Base-by-base conservation (phyloP, 192 early-diverging fungal species). In the Podila epigama region DNA sequence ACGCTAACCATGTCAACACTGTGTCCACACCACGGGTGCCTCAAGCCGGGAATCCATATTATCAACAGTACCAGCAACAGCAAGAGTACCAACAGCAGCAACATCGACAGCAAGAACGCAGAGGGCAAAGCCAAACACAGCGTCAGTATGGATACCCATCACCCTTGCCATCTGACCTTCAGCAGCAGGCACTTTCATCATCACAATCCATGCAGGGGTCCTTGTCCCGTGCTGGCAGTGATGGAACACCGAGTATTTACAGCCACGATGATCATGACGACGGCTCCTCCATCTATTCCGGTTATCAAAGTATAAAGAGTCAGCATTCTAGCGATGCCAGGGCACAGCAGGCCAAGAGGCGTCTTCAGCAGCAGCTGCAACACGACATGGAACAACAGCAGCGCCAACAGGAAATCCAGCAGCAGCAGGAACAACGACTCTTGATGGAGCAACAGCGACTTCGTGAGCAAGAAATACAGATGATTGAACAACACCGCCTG, bases 291-390 rank as follows among this genome's bases (percentile, higher is more conserved):
- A 34, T 60, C 11, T 28, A 55, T 42, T 64, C 61, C 6, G 57
- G 57, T n/a, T 39, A 39, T 27, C 58, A 59, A 28, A 37, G 13
- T 33, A 57, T n/a, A 29, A 57, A 33, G 18, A 13, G 35, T 3
- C 58, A 54, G 28, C 48, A 48, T 5, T 37, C 32, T 1, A 33
- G 28, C 16, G 64, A 66, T 33, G 4, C 40, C 16, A 34, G 60
- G 44, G 40, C 65, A 1, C 70, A 73, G 63, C 70, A 73, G 37
- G 72, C 72, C 0, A 77, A 68, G 39, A 36, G 53, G 13, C 65
- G 72, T 28, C 72, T 77, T 8, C 72, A 77, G 44, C 62, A 63
- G 66, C 72, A 73, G 58, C 65, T 73, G 51, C 70, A 73, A 42
- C 12, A 27, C 16, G 52, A 54, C 29, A 53, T 55, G 39, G 57